These are phyloP conservation scores for Penicillium freii DNA, from an alignment of 2,329 filamentous ascomycete species.

Conservation along the genomic window DNA sequence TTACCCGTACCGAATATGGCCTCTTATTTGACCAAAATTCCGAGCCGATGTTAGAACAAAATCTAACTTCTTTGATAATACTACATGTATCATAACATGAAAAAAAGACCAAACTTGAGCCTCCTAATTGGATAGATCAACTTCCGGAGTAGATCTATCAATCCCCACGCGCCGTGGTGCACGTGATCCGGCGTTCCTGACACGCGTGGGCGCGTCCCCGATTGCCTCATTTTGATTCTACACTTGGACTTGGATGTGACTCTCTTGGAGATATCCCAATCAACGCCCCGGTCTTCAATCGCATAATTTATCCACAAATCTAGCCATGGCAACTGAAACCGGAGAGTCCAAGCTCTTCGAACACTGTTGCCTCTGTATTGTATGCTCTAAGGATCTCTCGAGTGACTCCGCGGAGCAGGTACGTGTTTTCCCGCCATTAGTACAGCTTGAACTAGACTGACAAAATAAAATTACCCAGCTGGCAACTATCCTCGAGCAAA, in stretches of 20 bases:
- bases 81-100: too few relatives aligned
- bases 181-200: conserved; percentile 9
- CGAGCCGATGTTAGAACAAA: too few relatives aligned
- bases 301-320: not conserved
- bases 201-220: conserved; percentile 6
- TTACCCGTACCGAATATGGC: too few relatives aligned
- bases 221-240: not conserved
- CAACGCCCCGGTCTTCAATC: not conserved
- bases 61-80: too few relatives aligned
- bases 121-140: not conserved
- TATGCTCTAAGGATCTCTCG: conserved; percentile 43
- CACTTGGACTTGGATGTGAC: conserved; percentile 1
- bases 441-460: conserved; percentile 5
- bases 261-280: not conserved
- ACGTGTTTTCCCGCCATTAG: conserved; percentile 12
- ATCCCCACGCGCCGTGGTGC: not conserved
- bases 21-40: too few relatives aligned
- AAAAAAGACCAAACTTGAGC: not conserved
- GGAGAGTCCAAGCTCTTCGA: conserved; percentile 42
- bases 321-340: conserved; percentile 29
- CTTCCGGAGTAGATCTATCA: not conserved
- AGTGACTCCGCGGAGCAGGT: conserved; percentile 45
- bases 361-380: conserved; percentile 48
- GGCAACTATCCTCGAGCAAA: conserved; percentile 45
- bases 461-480: conserved; percentile 38